Conservation (phyloP, 768 basidiomycete genomes). For the Coprinopsis cinerea region DNA sequence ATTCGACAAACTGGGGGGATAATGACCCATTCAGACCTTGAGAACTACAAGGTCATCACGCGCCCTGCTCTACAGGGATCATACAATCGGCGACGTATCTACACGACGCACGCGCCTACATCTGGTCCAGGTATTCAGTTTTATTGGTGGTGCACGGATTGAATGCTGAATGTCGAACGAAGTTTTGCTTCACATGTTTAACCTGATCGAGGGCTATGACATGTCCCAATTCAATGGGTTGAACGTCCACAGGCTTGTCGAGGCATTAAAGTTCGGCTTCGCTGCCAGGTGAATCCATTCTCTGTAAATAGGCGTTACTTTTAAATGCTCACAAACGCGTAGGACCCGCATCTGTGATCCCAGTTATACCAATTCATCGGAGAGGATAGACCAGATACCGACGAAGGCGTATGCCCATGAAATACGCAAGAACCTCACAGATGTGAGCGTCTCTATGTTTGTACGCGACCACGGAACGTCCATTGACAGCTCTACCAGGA, state of each 20-base stretch:
- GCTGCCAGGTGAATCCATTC: conserved; percentile 33
- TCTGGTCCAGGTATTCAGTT: conserved; percentile 59
- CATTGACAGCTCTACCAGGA: conserved; percentile 42
- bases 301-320: neutral
- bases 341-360: conserved; percentile 86
- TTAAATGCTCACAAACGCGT: neutral
- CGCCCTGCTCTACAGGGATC: conserved; percentile 70
- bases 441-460: conserved; percentile 40
- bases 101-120: conserved; percentile 80
- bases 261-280: conserved; percentile 74
- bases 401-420: conserved; percentile 61
- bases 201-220: conserved; percentile 75
- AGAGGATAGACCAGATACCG: conserved; percentile 56
- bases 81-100: conserved; percentile 74
- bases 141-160: neutral
- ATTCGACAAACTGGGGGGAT: conserved; percentile 72
- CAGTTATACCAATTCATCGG: conserved; percentile 49
- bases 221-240: conserved; percentile 49
- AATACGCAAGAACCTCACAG: conserved; percentile 69
- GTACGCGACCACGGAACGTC: neutral
- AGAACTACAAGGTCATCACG: conserved; percentile 62
- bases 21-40: conserved; percentile 68
- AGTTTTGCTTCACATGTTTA: conserved; percentile 90
- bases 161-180: neutral
- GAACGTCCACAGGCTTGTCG: conserved; percentile 75